phyloP scores from a whole-genome alignment of 2,329 filamentous ascomycete genomes.

The Exophiala lecanii-corni region DNA sequence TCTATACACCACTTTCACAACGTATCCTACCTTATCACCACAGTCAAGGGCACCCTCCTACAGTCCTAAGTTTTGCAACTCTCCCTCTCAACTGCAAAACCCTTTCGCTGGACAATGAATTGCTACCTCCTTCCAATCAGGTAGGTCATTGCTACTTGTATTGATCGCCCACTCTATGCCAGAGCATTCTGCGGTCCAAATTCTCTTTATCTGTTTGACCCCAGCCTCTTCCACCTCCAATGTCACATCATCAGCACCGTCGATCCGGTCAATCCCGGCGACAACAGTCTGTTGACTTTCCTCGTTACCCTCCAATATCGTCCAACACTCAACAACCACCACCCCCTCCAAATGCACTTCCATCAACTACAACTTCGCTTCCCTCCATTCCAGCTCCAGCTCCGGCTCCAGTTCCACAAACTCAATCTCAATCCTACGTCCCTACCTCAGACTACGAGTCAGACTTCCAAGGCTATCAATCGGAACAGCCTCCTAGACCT shows the following conservation, averaged over 20 bases:
- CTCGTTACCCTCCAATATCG: conserved; percentile 23
- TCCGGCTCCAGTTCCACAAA: conserved; percentile 4
- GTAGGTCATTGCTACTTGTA: conserved; percentile 1
- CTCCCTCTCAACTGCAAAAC: too few species aligned
- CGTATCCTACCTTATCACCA: too few species aligned
- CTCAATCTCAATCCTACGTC: conserved; percentile 8
- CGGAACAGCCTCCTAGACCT: conserved; percentile 34
- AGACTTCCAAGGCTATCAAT: conserved; percentile 51
- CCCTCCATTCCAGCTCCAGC: conserved; percentile 6
- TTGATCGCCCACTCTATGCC: too few species aligned
- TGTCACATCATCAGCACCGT: conserved; percentile 21
- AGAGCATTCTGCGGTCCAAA: too few species aligned
- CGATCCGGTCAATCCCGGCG: conserved; percentile 21
- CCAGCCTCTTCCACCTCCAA: conserved; percentile 3
- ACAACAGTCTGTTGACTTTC: conserved; percentile 26
- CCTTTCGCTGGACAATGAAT: too few species aligned
- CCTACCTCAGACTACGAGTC: conserved; percentile 58
- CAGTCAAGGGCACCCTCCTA: too few species aligned
- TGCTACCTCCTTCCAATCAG: not conserved
- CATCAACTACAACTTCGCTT: conserved; percentile 1
- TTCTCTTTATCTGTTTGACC: too few species aligned
- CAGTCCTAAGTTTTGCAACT: too few species aligned
- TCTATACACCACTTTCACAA: too few species aligned
- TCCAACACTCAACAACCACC: conserved; percentile 13
- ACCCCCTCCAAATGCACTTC: conserved; percentile 5